A percentile compares a stretch with the other conserved stretches of the same genome.
phyloP scores from a whole-genome alignment of 164 flowering plant genomes.

The Macadamia integrifolia region DNA sequence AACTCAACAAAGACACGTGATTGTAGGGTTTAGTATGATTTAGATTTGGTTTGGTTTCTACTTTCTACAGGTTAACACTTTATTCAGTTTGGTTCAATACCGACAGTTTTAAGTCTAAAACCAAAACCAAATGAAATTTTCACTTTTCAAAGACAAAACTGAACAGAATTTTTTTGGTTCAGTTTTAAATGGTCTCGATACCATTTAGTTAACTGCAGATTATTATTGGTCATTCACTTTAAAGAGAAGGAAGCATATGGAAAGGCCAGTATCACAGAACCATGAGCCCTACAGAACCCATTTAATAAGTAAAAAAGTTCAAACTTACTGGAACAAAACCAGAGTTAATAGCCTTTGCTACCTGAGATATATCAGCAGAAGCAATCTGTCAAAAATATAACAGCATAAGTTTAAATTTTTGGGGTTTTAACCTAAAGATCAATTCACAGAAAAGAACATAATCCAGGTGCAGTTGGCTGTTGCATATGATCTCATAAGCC shows the following conservation, averaged over 20 bases:
- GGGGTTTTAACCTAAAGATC: neutral
- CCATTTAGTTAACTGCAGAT: neutral
- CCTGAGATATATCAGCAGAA: slow-evolving; percentile 51
- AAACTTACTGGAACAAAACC: slow-evolving; percentile 90
- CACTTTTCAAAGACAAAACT: too few species aligned
- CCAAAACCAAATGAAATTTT: too few species aligned
- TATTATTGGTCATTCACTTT: neutral
- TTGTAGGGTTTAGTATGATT: too few species aligned
- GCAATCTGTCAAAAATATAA: slow-evolving; percentile 43
- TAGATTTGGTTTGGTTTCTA: too few species aligned
- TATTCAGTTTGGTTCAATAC: too few species aligned
- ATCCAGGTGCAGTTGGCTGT: too few species aligned
- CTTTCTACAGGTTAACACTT: too few species aligned
- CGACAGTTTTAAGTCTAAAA: too few species aligned
- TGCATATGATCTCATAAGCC: slow-evolving; percentile 8
- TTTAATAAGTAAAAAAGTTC: neutral
- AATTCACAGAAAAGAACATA: neutral
- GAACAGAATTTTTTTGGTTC: too few species aligned
- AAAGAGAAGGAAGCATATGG: neutral
- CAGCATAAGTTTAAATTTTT: slow-evolving; percentile 1
- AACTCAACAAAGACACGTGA: too few species aligned
- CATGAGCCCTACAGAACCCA: neutral
- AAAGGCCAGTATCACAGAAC: too few species aligned
- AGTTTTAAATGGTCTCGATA: neutral
- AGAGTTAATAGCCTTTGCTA: slow-evolving; percentile 51